A percentile compares a stretch with the other conserved stretches of the same genome.
Evolutionary conservation across 2,329 filamentous ascomycete species (phyloP).

Genomic region (Phialemonium atrogriseum): DNA sequence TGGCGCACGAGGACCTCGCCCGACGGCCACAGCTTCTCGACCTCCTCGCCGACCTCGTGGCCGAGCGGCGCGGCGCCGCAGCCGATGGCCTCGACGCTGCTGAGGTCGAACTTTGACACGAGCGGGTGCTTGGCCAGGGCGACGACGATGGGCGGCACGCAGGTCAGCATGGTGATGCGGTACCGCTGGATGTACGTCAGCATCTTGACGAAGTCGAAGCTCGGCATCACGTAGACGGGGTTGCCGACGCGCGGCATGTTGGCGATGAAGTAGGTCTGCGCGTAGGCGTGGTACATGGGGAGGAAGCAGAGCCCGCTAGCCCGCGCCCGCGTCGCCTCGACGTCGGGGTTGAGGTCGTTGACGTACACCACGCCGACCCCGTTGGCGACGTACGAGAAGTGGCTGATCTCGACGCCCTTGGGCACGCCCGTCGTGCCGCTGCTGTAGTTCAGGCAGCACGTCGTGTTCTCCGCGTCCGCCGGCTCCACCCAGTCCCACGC

Average conservation of each 20-base stretch:
- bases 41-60: conserved; percentile 46
- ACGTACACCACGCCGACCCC: conserved; percentile 49
- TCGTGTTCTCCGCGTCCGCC: conserved; percentile 38
- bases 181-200: conserved; percentile 59
- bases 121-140: conserved; percentile 64
- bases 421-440: conserved; percentile 73
- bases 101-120: conserved; percentile 58
- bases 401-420: conserved; percentile 78
- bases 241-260: conserved; percentile 45
- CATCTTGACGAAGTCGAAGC: conserved; percentile 68
- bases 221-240: conserved; percentile 69
- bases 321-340: conserved; percentile 29
- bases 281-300: conserved; percentile 69
- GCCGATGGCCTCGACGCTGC: conserved; percentile 49
- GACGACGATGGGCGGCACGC: conserved; percentile 71
- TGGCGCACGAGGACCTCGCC: conserved; percentile 39
- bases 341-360: conserved; percentile 35
- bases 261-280: conserved; percentile 63
- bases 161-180: conserved; percentile 55
- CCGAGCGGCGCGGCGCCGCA: conserved; percentile 64
- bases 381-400: conserved; percentile 69
- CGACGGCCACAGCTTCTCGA: conserved; percentile 45
- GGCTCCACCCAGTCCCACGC: conserved; percentile 57
- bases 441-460: conserved; percentile 70
- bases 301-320: conserved; percentile 55